Evolutionary conservation across 768 basidiomycete genomes (phyloP), one percentile per base, ranked within the genome.

Genomic region (Kwoniella europaea): DNA sequence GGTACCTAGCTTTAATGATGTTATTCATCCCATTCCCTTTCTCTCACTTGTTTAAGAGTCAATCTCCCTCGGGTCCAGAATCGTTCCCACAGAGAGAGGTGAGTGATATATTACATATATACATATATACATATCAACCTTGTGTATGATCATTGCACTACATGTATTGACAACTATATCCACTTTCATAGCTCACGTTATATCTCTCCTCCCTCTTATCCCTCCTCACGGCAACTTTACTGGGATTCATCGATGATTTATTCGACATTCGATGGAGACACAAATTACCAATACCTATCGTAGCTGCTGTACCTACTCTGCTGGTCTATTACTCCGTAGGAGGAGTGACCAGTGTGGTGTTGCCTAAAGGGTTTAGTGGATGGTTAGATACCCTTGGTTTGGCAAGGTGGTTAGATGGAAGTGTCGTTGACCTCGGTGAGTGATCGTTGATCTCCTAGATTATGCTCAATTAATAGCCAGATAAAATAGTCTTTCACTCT

Each of bases 211-310:
- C 93, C 10, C 80, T 99, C 7, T 87, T 99, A n/a, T 94, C 92
- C 0, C 86, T 99, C 46, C 85, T 98, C 43, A 92, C 93, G 54
- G 95, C 97, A 0, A 95, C 94, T 0, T 87, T 98, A 71, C 89
- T 99, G 9, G 97, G 97, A 42, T 96, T 99, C 81, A 86, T 98
- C 56, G 97, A 99, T 78, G 97, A 99, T 83, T 88, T 98, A 4
- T 99, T 98, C 76, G 97, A 99, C 82, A 98, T 99, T 74, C 90
- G 97, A 18, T 99, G 97, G 97, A 86, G 97, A 68, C 94, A 98
- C 84, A 99, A 99, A 83, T 85, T 99, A 13, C 97, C 97, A 0
- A 95, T 99, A 65, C 97, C 97, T 0, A 88, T 99, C 79, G 92
- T 99, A 71, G 96, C 94, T 0, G 92, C 92, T 22, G 92, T 99